Percentiles rank a stretch among this genome's conserved stretches.
Evolutionary conservation across 768 basidiomycete genomes (phyloP).

Genomic region (Imleria badia): DNA sequence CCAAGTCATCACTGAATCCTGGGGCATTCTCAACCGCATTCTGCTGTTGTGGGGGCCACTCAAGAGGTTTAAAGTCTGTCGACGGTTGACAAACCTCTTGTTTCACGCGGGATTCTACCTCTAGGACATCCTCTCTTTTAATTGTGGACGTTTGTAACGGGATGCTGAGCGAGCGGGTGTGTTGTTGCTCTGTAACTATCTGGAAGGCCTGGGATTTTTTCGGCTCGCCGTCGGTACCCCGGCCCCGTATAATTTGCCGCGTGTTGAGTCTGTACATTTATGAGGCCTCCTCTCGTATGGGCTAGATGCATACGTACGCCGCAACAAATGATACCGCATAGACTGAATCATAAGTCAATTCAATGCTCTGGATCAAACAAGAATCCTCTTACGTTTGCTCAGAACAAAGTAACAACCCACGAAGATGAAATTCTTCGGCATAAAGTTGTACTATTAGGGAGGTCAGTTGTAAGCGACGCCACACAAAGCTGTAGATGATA

Average conservation of each 20-base stretch:
- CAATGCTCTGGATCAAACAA: background rate
- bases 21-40: too few species aligned
- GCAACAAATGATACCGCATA: constrained; percentile 67
- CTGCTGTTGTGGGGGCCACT: constrained; percentile 4
- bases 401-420: constrained; percentile 61
- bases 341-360: constrained; percentile 36
- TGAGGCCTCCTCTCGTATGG: background rate
- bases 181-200: constrained; percentile 14
- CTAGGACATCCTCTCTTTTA: background rate
- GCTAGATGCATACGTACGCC: constrained; percentile 42
- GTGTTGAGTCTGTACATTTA: constrained; percentile 54
- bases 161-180: background rate
- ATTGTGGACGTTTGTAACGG: background rate
- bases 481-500: background rate
- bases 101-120: background rate
- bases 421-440: constrained; percentile 58
- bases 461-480: background rate
- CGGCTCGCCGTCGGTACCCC: constrained; percentile 49
- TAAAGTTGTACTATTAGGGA: constrained; percentile 52
- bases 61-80: background rate
- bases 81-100: constrained; percentile 10
- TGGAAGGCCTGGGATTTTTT: constrained; percentile 29
- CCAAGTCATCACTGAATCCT: background rate
- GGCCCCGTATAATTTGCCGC: constrained; percentile 50
- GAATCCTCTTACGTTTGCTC: constrained; percentile 53